A percentile compares a stretch with the other conserved stretches of the same genome.
Conservation (phyloP, 805 yeast species). For the Candida vaughaniae region DNA sequence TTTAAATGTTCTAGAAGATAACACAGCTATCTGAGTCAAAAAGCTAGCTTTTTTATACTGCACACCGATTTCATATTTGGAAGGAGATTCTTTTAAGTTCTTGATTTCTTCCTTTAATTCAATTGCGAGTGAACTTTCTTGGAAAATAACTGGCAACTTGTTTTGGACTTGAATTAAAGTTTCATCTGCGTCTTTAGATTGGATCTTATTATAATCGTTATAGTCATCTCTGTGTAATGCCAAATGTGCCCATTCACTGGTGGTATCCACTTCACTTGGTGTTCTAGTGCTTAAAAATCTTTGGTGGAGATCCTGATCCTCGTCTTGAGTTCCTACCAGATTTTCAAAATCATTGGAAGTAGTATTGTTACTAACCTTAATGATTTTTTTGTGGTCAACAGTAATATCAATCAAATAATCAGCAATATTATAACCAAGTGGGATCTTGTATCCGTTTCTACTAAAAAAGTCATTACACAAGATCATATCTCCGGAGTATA, state of each 20-base stretch:
- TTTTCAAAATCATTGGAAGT: constrained; percentile 13
- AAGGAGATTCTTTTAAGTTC: constrained; percentile 22
- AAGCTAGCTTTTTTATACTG: constrained; percentile 56
- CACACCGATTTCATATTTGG: constrained; percentile 23
- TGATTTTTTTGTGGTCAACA: constrained; percentile 51
- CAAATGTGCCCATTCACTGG: constrained; percentile 83
- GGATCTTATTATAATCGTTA: constrained; percentile 22
- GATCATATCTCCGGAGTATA: constrained; percentile 83
- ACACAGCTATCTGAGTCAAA: constrained; percentile 62
- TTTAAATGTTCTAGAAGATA: constrained; percentile 85
- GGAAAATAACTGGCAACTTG: constrained; percentile 33
- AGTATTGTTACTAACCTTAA: constrained; percentile 18
- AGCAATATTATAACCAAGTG: constrained; percentile 88
- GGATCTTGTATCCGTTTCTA: constrained; percentile 76
- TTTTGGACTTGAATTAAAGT: constrained; percentile 21
- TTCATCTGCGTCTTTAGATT: constrained; percentile 23
- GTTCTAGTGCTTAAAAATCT: constrained; percentile 22
- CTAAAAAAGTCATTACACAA: constrained; percentile 75
- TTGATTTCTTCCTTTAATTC: constrained; percentile 41
- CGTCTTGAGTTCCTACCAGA: constrained; percentile 10
- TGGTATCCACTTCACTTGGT: constrained; percentile 49
- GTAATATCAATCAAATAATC: constrained; percentile 92
- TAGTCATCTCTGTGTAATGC: constrained; percentile 79
- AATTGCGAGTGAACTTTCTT: constrained; percentile 40
- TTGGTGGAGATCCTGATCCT: constrained; percentile 27